Conservation (phyloP, 306 rosid species). For the Citrullus colocynthis region DNA sequence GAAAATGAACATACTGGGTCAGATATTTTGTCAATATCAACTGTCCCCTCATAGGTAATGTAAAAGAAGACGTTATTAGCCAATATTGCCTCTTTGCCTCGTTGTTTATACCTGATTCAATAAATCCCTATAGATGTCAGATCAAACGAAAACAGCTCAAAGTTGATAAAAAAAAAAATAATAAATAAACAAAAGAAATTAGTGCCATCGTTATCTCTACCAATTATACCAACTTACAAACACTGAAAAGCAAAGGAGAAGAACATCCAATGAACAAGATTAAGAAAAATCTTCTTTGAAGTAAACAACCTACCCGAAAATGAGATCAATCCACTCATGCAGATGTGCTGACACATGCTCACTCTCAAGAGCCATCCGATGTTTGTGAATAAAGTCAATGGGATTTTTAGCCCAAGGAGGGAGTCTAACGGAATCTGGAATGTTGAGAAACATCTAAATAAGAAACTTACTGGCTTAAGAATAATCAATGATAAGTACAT, state of each 20-base stretch:
- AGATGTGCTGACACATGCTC: conserved; percentile 82
- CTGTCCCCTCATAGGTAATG: conserved; percentile 87
- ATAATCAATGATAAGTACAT: not conserved
- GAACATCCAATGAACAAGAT: conserved; percentile 5
- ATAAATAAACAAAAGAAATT: not conserved
- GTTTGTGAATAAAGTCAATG: conserved; percentile 90
- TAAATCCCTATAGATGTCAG: conserved; percentile 14
- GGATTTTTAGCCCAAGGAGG: conserved; percentile 96
- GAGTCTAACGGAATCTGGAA: conserved; percentile 63
- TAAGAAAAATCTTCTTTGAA: not conserved
- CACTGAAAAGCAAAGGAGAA: conserved; percentile 5
- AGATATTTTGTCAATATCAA: conserved; percentile 86
- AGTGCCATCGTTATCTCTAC: not conserved
- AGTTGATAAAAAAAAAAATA: conserved; percentile 9
- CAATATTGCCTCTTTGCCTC: conserved; percentile 76
- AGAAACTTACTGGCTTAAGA: conserved; percentile 6
- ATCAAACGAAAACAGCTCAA: conserved; percentile 2
- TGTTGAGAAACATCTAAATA: conserved; percentile 14
- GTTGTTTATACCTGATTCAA: conserved; percentile 80
- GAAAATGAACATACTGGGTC: conserved; percentile 61
- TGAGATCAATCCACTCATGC: conserved; percentile 98
- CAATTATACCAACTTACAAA: conserved; percentile 14
- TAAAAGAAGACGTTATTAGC: conserved; percentile 92
- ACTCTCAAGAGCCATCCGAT: conserved; percentile 93
- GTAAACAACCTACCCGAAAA: conserved; percentile 60